Conservation (phyloP, 768 basidiomycete genomes). For the Candolleomyces aberdarensis region DNA sequence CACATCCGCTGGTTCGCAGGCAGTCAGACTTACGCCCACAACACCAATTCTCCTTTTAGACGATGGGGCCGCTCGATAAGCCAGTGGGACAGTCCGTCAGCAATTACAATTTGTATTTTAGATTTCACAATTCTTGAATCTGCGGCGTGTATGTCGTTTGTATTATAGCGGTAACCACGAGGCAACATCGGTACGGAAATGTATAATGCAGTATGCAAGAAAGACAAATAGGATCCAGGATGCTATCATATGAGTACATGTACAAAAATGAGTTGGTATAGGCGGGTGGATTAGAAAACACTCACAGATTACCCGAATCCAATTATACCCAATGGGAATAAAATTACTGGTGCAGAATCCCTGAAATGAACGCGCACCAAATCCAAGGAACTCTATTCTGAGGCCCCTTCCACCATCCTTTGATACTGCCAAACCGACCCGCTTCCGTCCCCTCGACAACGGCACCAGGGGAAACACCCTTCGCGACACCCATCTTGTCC, state of each 20-base stretch:
- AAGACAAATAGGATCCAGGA: no score
- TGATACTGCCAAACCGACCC: conserved; percentile 1
- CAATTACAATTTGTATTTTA: no score
- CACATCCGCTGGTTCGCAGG: no score
- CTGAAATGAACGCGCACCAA: neutral
- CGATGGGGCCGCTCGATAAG: neutral
- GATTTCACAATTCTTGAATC: no score
- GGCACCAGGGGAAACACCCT: neutral
- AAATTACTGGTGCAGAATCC: neutral
- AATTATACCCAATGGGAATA: neutral
- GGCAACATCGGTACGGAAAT: no score
- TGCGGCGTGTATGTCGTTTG: no score
- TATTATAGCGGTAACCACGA: no score
- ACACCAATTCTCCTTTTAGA: neutral
- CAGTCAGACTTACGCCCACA: neutral
- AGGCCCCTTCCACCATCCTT: conserved; percentile 8
- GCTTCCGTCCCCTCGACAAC: neutral
- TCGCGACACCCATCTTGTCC: conserved; percentile 10
- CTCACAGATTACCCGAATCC: neutral
- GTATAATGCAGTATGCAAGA: no score
- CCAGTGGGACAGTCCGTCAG: neutral
- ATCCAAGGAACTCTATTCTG: neutral
- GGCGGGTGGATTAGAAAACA: no score
- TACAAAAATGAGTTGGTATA: no score
- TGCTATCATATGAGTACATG: no score